A percentile compares a stretch with the other conserved stretches of the same genome.
phyloP scores from a whole-genome alignment of 2,329 filamentous ascomycete species.

The Penicillium sp. region DNA sequence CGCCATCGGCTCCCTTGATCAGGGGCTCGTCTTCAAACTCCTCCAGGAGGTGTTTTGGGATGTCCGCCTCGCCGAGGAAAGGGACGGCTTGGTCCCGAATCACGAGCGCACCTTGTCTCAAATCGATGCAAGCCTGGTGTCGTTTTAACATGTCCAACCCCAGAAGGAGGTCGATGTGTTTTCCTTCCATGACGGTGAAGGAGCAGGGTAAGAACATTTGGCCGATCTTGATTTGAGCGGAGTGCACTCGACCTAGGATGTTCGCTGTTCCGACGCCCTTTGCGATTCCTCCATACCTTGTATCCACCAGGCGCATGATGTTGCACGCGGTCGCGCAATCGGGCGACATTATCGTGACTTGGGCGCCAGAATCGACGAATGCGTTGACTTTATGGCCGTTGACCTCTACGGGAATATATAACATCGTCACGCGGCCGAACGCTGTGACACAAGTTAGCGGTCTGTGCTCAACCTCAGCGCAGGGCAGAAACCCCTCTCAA shows the following conservation, averaged over 20 bases:
- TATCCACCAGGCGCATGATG: conserved; percentile 95
- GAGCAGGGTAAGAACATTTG: conserved; percentile 86
- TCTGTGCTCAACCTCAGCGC: conserved; percentile 4
- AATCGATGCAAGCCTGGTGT: conserved; percentile 90
- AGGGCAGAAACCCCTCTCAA: background rate
- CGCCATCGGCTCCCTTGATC: conserved; percentile 84
- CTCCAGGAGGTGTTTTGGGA: conserved; percentile 78
- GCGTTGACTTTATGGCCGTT: conserved; percentile 93
- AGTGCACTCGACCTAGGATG: conserved; percentile 94
- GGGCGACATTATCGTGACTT: conserved; percentile 98
- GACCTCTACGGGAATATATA: conserved; percentile 95
- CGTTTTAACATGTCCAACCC: conserved; percentile 97
- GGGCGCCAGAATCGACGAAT: conserved; percentile 94
- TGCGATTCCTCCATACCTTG: conserved; percentile 87
- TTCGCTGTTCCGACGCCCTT: conserved; percentile 92
- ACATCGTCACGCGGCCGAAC: conserved; percentile 92
- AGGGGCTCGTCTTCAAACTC: conserved; percentile 80
- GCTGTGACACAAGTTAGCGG: conserved; percentile 57
- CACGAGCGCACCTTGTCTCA: conserved; percentile 80
- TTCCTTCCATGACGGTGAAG: conserved; percentile 99
- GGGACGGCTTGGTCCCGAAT: conserved; percentile 88
- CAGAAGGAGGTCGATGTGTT: conserved; percentile 89
- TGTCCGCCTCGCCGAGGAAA: conserved; percentile 90
- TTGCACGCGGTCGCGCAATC: conserved; percentile 87
- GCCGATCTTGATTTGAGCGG: conserved; percentile 92